These are phyloP conservation scores for Antrodiella citrinella DNA, from an alignment of 768 basidiomycete species.

Conservation along the genomic window DNA sequence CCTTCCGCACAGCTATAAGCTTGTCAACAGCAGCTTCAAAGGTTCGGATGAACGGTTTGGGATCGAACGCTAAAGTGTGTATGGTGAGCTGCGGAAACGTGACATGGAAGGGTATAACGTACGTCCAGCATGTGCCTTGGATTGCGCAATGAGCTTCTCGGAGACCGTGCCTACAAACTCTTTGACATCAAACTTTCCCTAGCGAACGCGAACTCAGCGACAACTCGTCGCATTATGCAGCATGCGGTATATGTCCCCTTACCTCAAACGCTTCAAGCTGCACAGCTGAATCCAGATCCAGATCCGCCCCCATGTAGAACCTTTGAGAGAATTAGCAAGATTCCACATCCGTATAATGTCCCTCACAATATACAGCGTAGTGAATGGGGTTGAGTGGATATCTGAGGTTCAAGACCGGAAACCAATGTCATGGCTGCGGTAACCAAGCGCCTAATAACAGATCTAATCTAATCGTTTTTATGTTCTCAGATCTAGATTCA, in stretches of 20 bases:
- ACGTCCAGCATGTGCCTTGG: slow-evolving; percentile 80
- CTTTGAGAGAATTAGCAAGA: no score
- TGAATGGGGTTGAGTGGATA: no score
- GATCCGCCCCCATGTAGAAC: no score
- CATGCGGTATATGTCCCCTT: not conserved
- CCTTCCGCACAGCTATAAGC: slow-evolving; percentile 78
- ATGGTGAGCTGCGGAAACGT: no score
- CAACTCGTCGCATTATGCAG: no score
- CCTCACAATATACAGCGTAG: no score
- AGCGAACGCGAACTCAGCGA: not conserved
- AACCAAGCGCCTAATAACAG: no score
- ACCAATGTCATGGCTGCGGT: no score
- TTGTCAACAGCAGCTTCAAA: slow-evolving; percentile 90
- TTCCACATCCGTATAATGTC: no score
- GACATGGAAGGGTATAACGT: slow-evolving; percentile 31
- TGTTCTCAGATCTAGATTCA: no score
- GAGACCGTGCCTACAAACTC: slow-evolving; percentile 82
- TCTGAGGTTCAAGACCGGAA: no score
- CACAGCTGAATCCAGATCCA: slow-evolving; percentile 48
- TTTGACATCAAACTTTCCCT: slow-evolving; percentile 90
- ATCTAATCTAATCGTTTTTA: no score
- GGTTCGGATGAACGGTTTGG: slow-evolving; percentile 84
- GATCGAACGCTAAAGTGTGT: slow-evolving; percentile 92
- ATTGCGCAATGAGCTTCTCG: slow-evolving; percentile 81
- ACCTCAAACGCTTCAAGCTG: slow-evolving; percentile 35